Percentiles rank a stretch among this genome's conserved stretches.
phyloP scores from a whole-genome alignment of 106 monocot genomes.

The Dioscorea alata region DNA sequence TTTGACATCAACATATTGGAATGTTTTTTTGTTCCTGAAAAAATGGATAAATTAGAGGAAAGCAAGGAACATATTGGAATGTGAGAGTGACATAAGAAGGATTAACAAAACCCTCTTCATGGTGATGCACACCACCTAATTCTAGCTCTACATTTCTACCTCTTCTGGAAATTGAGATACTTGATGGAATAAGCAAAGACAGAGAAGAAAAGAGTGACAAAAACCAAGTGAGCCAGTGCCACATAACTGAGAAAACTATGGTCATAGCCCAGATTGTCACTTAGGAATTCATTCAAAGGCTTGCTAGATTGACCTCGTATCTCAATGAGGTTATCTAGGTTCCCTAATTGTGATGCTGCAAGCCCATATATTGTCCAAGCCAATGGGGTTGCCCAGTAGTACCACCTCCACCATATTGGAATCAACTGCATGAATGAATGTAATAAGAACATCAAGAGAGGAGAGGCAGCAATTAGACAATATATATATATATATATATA shows the following conservation, averaged over 20 bases:
- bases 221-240: constrained; percentile 47
- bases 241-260: constrained; percentile 54
- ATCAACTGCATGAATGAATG: constrained; percentile 44
- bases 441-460: too few relatives aligned
- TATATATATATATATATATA: background rate
- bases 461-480: background rate
- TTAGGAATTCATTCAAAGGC: constrained; percentile 41
- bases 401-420: constrained; percentile 93
- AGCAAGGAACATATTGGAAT: too few relatives aligned
- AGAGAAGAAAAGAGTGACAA: constrained; percentile 49
- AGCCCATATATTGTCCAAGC: constrained; percentile 73
- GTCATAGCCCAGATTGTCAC: constrained; percentile 34
- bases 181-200: constrained; percentile 67
- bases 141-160: constrained; percentile 12
- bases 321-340: constrained; percentile 17
- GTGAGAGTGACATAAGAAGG: too few relatives aligned
- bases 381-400: constrained; percentile 77
- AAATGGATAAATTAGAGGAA: too few relatives aligned
- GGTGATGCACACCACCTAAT: too few relatives aligned
- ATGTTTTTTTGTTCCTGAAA: too few relatives aligned
- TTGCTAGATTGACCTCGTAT: constrained; percentile 40
- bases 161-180: constrained; percentile 70
- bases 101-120: too few relatives aligned
- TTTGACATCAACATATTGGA: too few relatives aligned
- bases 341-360: constrained; percentile 58